Conservation (phyloP, 805 yeast genomes). For the Candida ulmi region DNA sequence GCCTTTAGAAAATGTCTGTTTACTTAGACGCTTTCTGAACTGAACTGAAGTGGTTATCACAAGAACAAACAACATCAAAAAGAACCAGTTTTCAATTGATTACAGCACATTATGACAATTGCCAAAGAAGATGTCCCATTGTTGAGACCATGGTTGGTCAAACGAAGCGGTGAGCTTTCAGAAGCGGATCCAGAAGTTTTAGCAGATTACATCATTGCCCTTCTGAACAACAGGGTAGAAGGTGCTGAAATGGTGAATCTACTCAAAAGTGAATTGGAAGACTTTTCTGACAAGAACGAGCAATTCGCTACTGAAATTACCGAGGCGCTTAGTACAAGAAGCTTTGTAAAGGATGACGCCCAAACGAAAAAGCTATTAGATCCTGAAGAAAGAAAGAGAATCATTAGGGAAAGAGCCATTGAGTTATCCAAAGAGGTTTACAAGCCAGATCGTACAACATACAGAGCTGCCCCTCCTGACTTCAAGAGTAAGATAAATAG, state of each 20-base stretch:
- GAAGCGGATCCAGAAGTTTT: constrained; percentile 39
- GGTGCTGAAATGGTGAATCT: constrained; percentile 27
- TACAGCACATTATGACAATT: constrained; percentile 5
- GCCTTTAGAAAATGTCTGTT: too few species aligned
- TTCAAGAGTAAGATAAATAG: constrained; percentile 2
- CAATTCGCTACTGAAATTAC: constrained; percentile 24
- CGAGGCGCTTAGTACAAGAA: constrained; percentile 13
- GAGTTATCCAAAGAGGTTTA: constrained; percentile 8
- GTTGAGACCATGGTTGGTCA: constrained; percentile 25
- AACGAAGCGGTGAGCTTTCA: constrained; percentile 15
- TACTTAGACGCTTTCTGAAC: too few species aligned
- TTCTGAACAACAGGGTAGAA: constrained; percentile 32
- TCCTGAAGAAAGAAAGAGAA: constrained; percentile 3
- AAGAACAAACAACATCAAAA: too few species aligned
- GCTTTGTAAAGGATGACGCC: constrained; percentile 4
- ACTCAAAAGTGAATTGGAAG: constrained; percentile 31
- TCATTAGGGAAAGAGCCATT: constrained; percentile 5
- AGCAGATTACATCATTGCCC: constrained; percentile 39
- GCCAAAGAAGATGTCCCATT: constrained; percentile 7
- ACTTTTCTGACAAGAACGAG: constrained; percentile 30
- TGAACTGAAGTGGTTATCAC: too few species aligned
- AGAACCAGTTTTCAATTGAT: too few species aligned
- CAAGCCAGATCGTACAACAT: constrained; percentile 10
- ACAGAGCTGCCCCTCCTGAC: constrained; percentile 8
- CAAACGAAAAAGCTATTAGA: not conserved